These are phyloP conservation scores for Teratosphaeria epicoccoides DNA, from an alignment of 2,329 filamentous ascomycete genomes.

Conservation along the genomic window DNA sequence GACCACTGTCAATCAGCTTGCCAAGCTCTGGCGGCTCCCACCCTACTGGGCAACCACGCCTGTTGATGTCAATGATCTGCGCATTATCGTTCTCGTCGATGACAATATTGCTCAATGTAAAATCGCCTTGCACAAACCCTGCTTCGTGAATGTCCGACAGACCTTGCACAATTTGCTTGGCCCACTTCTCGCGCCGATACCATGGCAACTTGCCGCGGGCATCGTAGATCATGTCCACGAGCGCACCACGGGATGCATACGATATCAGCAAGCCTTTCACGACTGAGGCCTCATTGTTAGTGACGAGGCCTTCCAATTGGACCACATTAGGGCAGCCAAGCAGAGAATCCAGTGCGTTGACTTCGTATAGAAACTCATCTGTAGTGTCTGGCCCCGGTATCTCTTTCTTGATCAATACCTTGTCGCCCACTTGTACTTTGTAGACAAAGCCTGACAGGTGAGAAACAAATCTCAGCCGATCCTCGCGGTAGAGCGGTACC, in stretches of 20 bases:
- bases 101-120: conserved; percentile 94
- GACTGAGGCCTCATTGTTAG: conserved; percentile 60
- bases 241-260: conserved; percentile 73
- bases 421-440: conserved; percentile 63
- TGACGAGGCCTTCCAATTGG: conserved; percentile 73
- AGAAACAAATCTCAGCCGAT: conserved; percentile 70
- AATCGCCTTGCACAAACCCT: conserved; percentile 94
- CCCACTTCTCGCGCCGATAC: conserved; percentile 73
- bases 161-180: conserved; percentile 78
- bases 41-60: conserved; percentile 88
- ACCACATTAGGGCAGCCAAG: conserved; percentile 67
- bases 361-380: conserved; percentile 94
- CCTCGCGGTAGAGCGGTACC: conserved; percentile 53
- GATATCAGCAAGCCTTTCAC: conserved; percentile 86
- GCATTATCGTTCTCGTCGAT: conserved; percentile 75
- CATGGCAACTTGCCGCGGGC: conserved; percentile 54
- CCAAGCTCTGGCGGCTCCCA: conserved; percentile 95
- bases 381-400: conserved; percentile 92
- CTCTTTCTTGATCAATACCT: conserved; percentile 86
- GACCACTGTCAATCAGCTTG: conserved; percentile 72
- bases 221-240: conserved; percentile 88
- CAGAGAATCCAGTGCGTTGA: conserved; percentile 81
- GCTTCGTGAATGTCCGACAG: conserved; percentile 89
- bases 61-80: conserved; percentile 97
- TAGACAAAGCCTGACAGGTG: conserved; percentile 98